These are phyloP conservation scores for Podosphaera fusca DNA, from an alignment of 2,329 filamentous ascomycete species.

Conservation along the genomic window DNA sequence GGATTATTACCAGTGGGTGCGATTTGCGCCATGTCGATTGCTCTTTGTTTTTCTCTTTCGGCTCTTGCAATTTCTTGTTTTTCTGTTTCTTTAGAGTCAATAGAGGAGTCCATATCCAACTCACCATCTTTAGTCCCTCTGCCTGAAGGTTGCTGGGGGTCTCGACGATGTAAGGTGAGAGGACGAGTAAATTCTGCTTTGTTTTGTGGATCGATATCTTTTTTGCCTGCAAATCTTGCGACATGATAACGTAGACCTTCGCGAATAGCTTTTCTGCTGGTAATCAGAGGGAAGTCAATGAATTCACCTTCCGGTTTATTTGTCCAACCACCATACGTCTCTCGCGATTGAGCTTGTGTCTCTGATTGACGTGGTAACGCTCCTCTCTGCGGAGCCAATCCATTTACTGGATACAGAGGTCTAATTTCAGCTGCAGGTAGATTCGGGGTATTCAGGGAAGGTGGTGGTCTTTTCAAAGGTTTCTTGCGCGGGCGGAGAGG, in stretches of 20 bases:
- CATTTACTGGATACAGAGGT: conserved; percentile 1
- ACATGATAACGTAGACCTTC: conserved; percentile 70
- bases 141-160: conserved; percentile 50
- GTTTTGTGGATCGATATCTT: conserved; percentile 43
- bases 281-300: conserved; percentile 46
- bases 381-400: background rate
- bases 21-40: conserved; percentile 77
- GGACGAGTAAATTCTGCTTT: conserved; percentile 69
- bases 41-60: conserved; percentile 65
- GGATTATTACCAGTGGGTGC: conserved; percentile 50
- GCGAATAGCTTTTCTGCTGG: conserved; percentile 58
- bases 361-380: background rate
- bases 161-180: conserved; percentile 70
- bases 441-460: background rate
- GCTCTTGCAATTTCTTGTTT: conserved; percentile 46
- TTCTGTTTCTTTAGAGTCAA: conserved; percentile 36
- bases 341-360: background rate
- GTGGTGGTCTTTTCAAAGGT: conserved; percentile 5
- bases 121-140: conserved; percentile 38
- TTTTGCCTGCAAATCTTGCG: conserved; percentile 44
- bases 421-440: background rate
- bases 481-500: conserved; percentile 42
- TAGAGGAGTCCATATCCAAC: conserved; percentile 17
- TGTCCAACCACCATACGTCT: conserved; percentile 28
- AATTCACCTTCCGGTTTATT: conserved; percentile 23